These are phyloP conservation scores for Suhomyces bolitotheri DNA, from an alignment of 1,139 yeast genomes.

Conservation along the genomic window DNA sequence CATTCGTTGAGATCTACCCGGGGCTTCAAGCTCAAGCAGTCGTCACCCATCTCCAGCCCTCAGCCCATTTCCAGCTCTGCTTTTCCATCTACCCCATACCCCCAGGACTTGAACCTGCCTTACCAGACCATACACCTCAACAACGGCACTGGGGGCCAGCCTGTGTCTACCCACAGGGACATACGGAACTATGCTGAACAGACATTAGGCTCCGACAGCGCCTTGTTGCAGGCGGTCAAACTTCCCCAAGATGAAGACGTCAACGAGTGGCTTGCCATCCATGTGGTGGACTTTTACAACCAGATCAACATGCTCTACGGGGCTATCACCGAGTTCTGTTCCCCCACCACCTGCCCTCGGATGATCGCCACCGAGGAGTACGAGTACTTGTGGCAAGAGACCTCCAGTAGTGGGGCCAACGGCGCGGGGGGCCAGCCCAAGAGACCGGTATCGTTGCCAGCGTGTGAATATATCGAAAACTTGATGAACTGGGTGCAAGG, in stretches of 20 bases:
- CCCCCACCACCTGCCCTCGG: slow-evolving; percentile 87
- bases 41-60: slow-evolving; percentile 47
- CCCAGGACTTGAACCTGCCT: slow-evolving; percentile 29
- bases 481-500: slow-evolving; percentile 94
- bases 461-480: slow-evolving; percentile 91
- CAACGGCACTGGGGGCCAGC: slow-evolving; percentile 27
- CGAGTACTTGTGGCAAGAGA: slow-evolving; percentile 94
- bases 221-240: slow-evolving; percentile 87
- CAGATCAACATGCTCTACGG: slow-evolving; percentile 97
- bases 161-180: slow-evolving; percentile 64
- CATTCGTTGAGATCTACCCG: slow-evolving; percentile 56
- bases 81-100: slow-evolving; percentile 34
- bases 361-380: slow-evolving; percentile 98
- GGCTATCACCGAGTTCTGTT: slow-evolving; percentile 92
- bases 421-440: slow-evolving; percentile 49
- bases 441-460: slow-evolving; percentile 60
- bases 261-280: slow-evolving; percentile 96
- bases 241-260: slow-evolving; percentile 91
- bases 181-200: slow-evolving; percentile 88
- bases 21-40: slow-evolving; percentile 50
- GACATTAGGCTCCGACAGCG: slow-evolving; percentile 90
- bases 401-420: slow-evolving; percentile 40
- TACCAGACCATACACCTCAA: slow-evolving; percentile 18
- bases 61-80: slow-evolving; percentile 37
- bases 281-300: slow-evolving; percentile 85